These are phyloP conservation scores for Gaeumannomyces sp. DNA, from an alignment of 2,329 filamentous ascomycete genomes.

Conservation along the genomic window DNA sequence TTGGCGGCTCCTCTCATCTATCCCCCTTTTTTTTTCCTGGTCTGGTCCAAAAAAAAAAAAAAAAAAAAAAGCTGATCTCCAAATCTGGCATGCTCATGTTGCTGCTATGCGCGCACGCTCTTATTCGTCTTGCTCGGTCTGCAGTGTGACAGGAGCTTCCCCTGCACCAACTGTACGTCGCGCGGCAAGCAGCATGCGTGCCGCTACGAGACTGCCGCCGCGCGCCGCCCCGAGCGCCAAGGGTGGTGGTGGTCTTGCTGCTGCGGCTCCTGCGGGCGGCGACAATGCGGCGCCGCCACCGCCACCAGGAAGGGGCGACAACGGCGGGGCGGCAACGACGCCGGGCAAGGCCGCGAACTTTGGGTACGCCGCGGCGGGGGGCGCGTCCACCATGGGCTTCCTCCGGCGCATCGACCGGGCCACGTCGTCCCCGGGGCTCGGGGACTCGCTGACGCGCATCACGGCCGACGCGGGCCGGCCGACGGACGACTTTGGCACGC, in stretches of 20 bases:
- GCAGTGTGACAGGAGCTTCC: slow-evolving; percentile 53
- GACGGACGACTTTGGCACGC: slow-evolving; percentile 34
- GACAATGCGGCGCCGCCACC: slow-evolving; percentile 18
- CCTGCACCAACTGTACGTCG: slow-evolving; percentile 53
- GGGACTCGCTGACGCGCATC: slow-evolving; percentile 6
- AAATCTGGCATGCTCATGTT: no score
- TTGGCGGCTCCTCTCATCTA: background rate
- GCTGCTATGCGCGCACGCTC: background rate
- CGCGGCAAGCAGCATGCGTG: slow-evolving; percentile 51
- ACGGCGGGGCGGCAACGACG: background rate
- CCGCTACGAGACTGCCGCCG: slow-evolving; percentile 47
- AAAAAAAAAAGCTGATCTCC: no score
- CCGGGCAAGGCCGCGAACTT: slow-evolving; percentile 40
- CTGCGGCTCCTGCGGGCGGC: slow-evolving; percentile 20
- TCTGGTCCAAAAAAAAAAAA: no score
- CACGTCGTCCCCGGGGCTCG: slow-evolving; percentile 14
- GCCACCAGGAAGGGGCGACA: no score
- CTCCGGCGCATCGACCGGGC: slow-evolving; percentile 48
- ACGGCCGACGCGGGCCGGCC: slow-evolving; percentile 20
- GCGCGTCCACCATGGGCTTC: slow-evolving; percentile 47
- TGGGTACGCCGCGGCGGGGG: slow-evolving; percentile 40
- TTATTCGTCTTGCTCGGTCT: slow-evolving; percentile 5
- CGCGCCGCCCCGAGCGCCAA: slow-evolving; percentile 14
- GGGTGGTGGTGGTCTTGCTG: no score
- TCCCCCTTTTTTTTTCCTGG: background rate